These are phyloP conservation scores for Macrolepiota albuminosa DNA, from an alignment of 768 basidiomycete genomes.

Conservation along the genomic window DNA sequence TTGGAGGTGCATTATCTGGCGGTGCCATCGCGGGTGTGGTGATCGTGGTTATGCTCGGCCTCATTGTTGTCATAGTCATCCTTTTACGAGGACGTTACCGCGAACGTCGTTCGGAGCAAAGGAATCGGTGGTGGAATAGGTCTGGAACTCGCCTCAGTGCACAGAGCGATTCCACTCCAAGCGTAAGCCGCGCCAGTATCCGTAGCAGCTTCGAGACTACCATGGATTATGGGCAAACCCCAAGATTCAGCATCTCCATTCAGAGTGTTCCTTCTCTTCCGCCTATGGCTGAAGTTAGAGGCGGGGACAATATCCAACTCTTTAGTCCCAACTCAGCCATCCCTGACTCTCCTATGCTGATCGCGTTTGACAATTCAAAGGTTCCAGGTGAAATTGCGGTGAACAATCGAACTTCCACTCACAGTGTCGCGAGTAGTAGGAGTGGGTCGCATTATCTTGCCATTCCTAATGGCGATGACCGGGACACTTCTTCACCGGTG, in stretches of 20 bases:
- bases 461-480: constrained; percentile 18
- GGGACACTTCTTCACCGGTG: constrained; percentile 45
- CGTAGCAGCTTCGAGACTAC: constrained; percentile 66
- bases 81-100: constrained; percentile 31
- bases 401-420: constrained; percentile 30
- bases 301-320: constrained; percentile 8
- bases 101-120: constrained; percentile 36
- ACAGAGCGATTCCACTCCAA: constrained; percentile 21
- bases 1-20: constrained; percentile 26
- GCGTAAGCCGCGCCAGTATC: constrained; percentile 18
- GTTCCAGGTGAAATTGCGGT: constrained; percentile 9
- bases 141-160: constrained; percentile 17
- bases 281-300: constrained; percentile 52
- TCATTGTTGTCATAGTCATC: constrained; percentile 33
- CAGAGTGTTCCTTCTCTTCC: constrained; percentile 36
- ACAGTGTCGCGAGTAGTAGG: constrained; percentile 32
- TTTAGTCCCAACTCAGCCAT: constrained; percentile 8
- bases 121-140: constrained; percentile 34
- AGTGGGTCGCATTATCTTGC: constrained; percentile 40
- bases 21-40: constrained; percentile 47
- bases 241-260: constrained; percentile 19
- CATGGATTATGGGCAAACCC: constrained; percentile 39
- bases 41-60: constrained; percentile 27
- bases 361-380: constrained; percentile 25
- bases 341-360: constrained; percentile 24